These are phyloP conservation scores for Mycosphaerella sp. DNA, from an alignment of 2,329 filamentous ascomycete genomes.

Conservation along the genomic window DNA sequence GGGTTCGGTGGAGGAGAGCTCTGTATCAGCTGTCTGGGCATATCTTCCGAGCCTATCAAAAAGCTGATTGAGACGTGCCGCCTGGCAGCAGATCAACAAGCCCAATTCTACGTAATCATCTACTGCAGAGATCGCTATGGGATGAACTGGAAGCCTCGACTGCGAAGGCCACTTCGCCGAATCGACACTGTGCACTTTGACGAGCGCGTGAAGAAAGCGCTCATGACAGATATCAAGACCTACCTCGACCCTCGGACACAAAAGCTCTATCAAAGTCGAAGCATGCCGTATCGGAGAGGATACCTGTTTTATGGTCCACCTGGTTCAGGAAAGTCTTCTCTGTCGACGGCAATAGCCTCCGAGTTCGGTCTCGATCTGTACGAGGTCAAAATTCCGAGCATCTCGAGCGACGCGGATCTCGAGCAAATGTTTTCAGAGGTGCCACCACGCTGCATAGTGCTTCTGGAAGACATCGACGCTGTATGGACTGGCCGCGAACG, in stretches of 20 bases:
- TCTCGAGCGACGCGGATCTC: constrained; percentile 55
- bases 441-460: constrained; percentile 38
- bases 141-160: constrained; percentile 30
- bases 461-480: constrained; percentile 41
- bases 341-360: constrained; percentile 36
- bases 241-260: constrained; percentile 64
- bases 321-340: constrained; percentile 26
- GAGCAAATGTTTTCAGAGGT: constrained; percentile 36
- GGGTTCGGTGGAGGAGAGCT: constrained; percentile 24
- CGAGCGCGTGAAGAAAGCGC: constrained; percentile 53
- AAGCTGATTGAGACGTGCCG: constrained; percentile 38
- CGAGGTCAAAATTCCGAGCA: constrained; percentile 38
- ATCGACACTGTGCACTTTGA: constrained; percentile 69
- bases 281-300: constrained; percentile 75
- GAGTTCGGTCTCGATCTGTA: constrained; percentile 36
- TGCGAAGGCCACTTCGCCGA: constrained; percentile 53
- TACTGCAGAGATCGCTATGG: constrained; percentile 36
- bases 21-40: constrained; percentile 40
- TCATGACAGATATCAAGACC: constrained; percentile 66
- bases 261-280: constrained; percentile 71
- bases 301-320: constrained; percentile 68
- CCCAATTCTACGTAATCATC: constrained; percentile 38
- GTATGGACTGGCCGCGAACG: constrained; percentile 27
- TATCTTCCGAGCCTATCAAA: constrained; percentile 42
- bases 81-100: constrained; percentile 35